Evolutionary conservation across 1,284 basidiomycete genomes (phyloP), one percentile per base, ranked within the genome.

Genomic region (Schizophyllum amplum): DNA sequence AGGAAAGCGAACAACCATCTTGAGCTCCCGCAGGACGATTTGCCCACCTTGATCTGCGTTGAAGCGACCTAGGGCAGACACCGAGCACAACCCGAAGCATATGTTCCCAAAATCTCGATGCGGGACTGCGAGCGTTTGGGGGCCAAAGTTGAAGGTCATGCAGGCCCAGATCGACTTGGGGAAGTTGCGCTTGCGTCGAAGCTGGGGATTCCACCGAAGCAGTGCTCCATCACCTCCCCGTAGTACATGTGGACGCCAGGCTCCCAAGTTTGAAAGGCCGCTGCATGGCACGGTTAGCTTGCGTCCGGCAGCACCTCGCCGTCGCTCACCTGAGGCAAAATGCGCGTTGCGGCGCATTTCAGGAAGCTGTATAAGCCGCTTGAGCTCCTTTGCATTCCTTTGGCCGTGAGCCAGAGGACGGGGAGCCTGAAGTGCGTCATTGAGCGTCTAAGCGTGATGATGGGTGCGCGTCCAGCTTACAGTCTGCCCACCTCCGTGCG

Each of bases 41-140:
- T 59, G 56, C 9, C 55, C 53, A 9, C 58, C 55, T 15, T 50
- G 47, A 15, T 21, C 53, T 2, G 46, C n/a, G 52, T 60, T 47
- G 23, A 50, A 58, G 22, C 42, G 26, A 4, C 53, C 59, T 25
- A 55, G 47, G 7, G 51, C 53, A 1, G 20, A 11, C 21, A 20
- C 59, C 52, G 62, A 61, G 57, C 53, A 57, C 60, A 61, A 51
- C 6, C 47, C 51, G 51, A 47, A 53, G 13, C 24, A 24, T n/a
- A 47, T 23, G 23, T 33, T 23, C 25, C 15, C 50, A 27, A n/a
- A 33, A 21, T 53, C 53, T 20, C 24, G 27, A 47, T 55, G 33
- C 24, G 20, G 11, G 24, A 13, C 22, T 7, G 50, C 25, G 22
- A n/a, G 24, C 20, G 33, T 27, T 6, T 53, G 26, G 1, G 54